phyloP scores from a whole-genome alignment of 106 monocot genomes.

The Vanilla planifolia region DNA sequence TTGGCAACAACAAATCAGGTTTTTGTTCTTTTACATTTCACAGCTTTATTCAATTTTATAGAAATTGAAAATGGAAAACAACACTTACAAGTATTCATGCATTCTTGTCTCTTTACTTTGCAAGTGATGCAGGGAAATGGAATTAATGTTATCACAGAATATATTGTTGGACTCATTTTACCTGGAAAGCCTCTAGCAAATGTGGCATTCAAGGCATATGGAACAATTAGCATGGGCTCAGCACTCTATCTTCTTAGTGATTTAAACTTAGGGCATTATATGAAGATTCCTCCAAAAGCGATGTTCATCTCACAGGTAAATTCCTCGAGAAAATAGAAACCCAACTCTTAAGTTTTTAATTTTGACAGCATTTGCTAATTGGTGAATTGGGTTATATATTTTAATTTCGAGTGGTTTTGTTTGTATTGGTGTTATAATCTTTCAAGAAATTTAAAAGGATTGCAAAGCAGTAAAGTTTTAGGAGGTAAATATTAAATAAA shows the following conservation, averaged over 20 bases:
- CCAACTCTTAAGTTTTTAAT: too few species aligned
- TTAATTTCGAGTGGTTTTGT: too few species aligned
- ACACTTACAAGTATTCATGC: too few species aligned
- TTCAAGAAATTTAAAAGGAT: too few species aligned
- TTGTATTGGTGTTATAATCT: too few species aligned
- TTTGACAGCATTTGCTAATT: too few species aligned
- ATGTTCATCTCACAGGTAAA: slow-evolving; percentile 83
- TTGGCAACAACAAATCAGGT: slow-evolving; percentile 20
- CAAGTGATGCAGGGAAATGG: slow-evolving; percentile 50
- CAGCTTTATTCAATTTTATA: too few species aligned
- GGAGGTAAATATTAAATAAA: too few species aligned
- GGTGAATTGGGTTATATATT: too few species aligned
- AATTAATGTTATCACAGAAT: slow-evolving; percentile 72
- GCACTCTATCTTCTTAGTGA: slow-evolving; percentile 63
- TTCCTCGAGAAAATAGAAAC: neutral
- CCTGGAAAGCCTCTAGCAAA: slow-evolving; percentile 87
- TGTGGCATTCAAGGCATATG: slow-evolving; percentile 90
- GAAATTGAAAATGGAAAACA: too few species aligned
- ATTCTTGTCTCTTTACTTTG: too few species aligned
- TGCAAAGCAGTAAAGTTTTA: too few species aligned
- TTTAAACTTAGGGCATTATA: slow-evolving; percentile 87
- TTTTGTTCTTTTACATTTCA: neutral
- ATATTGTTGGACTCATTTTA: slow-evolving; percentile 64
- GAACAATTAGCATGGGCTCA: slow-evolving; percentile 69
- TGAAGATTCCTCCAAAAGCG: slow-evolving; percentile 89